Evolutionary conservation across 2,329 filamentous ascomycete genomes (phyloP), one percentile per base, ranked within the genome.

Genomic region (Tolypocladium sp.): DNA sequence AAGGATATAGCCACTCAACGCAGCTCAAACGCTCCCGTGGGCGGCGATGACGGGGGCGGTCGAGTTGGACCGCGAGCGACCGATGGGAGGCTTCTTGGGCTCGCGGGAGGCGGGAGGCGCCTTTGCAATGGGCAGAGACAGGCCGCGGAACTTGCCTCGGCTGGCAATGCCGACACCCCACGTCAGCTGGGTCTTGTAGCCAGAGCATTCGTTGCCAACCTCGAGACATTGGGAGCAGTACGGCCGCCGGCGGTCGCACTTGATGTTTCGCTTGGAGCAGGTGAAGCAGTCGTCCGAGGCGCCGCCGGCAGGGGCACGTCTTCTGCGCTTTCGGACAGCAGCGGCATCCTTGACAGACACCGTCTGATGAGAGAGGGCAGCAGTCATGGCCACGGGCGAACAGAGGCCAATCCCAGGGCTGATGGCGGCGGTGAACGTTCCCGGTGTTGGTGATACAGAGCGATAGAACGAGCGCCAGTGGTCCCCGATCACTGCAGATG

Each of bases 81-180:
- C 66, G 15, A 69, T 67, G 15, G 78, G 68, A 12, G 74, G 62
- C 70, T 81, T 81, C 73, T 83, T 84, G 57, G 71, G 68, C 59
- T 77, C 73, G 56, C 74, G 76, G 51, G 77, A 72, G 65, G 83
- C 82, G 0, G 82, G 82, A 27, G 82, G 80, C 12, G 82, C 75
- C 70, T 85, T 86, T 59, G 84, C 85, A 62, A 88, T 81, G 60
- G 85, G 85, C 60, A 96, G 79, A 59, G 92, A 92, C 65, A 97
- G 80, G 44, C 93, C 93, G 62, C 93, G 86, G 63, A 97, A 85
- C 79, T 97, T 97, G 70, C 93, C 93, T 69, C 93, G 87, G 75
- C 92, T 97, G 59, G 93, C 93, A 60, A 97, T 93, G 57, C 93
- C 93, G 55, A 97, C 91, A 49, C 92, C 92, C 93, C 93, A 97